Evolutionary conservation across 2,329 filamentous ascomycete species (phyloP), one percentile per base, ranked within the genome.

Genomic region (Arthrobotrys entomopaga): DNA sequence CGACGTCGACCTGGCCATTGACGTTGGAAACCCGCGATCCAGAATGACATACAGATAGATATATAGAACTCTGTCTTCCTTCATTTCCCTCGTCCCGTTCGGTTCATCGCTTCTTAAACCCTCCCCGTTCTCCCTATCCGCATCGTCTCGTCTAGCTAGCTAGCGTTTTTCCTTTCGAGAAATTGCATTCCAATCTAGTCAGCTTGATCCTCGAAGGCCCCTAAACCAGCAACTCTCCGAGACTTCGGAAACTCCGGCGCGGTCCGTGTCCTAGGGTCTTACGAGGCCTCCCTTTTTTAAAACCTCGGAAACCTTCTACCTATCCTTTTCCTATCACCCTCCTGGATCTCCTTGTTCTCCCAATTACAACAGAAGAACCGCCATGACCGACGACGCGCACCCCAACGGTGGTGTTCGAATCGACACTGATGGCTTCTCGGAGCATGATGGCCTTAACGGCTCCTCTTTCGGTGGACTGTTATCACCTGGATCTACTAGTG

Each of bases 351-450:
- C 11, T 63, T n/a, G 26, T 24, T 16, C 20, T 22, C 40, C 10
- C 15, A n/a, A n/a, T 20, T 13, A 4, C 46, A 46, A n/a, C 43
- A 52, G n/a, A 38, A 29, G 34, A 22, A 34, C 29, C 29, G 26
- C 26, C n/a, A 73, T 73, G 69, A 66, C 69, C n/a, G 69, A 73
- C 69, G 69, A 73, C 69, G 56, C 69, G 54, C 69, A 73, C 54
- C 69, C 69, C 3, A 73, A 66, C 54, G 69, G 69, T 29, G 69
- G 69, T 43, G 69, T 73, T 43, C 56, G 69, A 50, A 66, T 73
- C 42, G 69, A 73, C 43, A 53, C 64, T 26, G 69, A 54, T 10
- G 61, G 43, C 20, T 52, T 73, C 42, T 63, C 61, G n/a, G 67
- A 73, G 10, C 8, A 43, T 2, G 69, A 73, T 40, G 4, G 16